These are phyloP conservation scores for Sclerotinia trifoliorum DNA, from an alignment of 2,329 filamentous ascomycete genomes.

Conservation along the genomic window DNA sequence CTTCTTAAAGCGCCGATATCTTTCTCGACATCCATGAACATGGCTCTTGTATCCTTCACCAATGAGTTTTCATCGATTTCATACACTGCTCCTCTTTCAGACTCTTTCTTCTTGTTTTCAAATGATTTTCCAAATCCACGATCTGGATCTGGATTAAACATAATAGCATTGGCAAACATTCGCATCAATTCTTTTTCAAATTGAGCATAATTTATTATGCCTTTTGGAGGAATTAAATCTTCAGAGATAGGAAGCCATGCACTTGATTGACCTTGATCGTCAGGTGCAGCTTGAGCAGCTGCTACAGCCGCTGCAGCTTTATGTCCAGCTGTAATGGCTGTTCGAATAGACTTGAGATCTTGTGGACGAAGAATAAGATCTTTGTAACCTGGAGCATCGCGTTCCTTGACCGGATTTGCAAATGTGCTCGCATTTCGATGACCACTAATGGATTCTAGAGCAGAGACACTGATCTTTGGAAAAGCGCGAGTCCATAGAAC, in stretches of 20 bases:
- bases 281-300: constrained; percentile 52
- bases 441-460: constrained; percentile 73
- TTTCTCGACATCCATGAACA: constrained; percentile 82
- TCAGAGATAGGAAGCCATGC: constrained; percentile 68
- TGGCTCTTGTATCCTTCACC: constrained; percentile 81
- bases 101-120: constrained; percentile 41
- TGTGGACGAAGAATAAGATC: constrained; percentile 72
- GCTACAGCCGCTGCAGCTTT: constrained; percentile 62
- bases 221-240: constrained; percentile 80
- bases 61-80: constrained; percentile 79
- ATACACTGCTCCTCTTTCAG: constrained; percentile 51
- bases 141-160: constrained; percentile 89
- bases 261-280: constrained; percentile 53
- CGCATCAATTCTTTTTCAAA: constrained; percentile 90
- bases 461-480: constrained; percentile 68
- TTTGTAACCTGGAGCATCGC: constrained; percentile 73
- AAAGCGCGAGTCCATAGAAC: constrained; percentile 76
- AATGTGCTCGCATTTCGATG: constrained; percentile 81
- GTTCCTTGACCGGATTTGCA: constrained; percentile 70
- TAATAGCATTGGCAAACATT: constrained; percentile 97
- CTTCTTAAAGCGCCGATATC: constrained; percentile 36
- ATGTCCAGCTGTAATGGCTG: constrained; percentile 71
- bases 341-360: constrained; percentile 74
- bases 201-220: constrained; percentile 90
- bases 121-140: constrained; percentile 57